These are phyloP conservation scores for Alliaria petiolata DNA, from an alignment of 345 rosid species.

Conservation along the genomic window DNA sequence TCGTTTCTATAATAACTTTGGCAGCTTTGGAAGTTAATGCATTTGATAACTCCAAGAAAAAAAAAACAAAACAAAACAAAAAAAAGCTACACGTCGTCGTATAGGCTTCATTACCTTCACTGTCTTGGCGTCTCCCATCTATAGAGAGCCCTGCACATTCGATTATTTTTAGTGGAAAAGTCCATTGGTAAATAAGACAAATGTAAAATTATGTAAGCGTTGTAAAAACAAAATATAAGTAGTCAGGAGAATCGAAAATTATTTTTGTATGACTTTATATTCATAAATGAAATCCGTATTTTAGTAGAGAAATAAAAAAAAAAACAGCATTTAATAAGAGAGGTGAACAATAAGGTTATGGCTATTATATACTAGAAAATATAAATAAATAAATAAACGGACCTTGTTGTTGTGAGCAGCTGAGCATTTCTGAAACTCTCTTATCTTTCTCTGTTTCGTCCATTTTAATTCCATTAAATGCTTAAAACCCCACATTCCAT, in stretches of 20 bases:
- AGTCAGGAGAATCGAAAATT: not conserved
- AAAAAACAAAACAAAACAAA: not conserved
- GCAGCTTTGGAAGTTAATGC: constrained; percentile 22
- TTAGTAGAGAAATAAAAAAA: not conserved
- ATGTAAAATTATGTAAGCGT: too few relatives aligned
- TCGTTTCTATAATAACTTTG: constrained; percentile 37
- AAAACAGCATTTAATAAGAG: constrained; percentile 14
- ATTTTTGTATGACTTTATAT: not conserved
- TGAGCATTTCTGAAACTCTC: not conserved
- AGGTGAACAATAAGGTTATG: not conserved
- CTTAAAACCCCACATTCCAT: constrained; percentile 44
- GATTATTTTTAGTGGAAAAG: not conserved
- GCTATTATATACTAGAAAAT: not conserved
- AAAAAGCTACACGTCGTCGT: constrained; percentile 7
- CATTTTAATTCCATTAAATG: constrained; percentile 56
- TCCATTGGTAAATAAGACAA: not conserved
- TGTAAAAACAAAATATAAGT: not conserved
- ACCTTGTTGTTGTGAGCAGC: constrained; percentile 22
- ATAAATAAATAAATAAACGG: not conserved
- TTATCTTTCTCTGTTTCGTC: constrained; percentile 36
- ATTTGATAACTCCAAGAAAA: constrained; percentile 16
- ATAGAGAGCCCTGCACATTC: not conserved
- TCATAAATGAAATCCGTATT: constrained; percentile 19
- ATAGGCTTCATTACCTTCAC: not conserved
- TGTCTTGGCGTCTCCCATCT: not conserved